Evolutionary conservation across 78 protist species (phyloP), one percentile per base, ranked within the genome.

Genomic region (Anaeramoeba flamelloides): DNA sequence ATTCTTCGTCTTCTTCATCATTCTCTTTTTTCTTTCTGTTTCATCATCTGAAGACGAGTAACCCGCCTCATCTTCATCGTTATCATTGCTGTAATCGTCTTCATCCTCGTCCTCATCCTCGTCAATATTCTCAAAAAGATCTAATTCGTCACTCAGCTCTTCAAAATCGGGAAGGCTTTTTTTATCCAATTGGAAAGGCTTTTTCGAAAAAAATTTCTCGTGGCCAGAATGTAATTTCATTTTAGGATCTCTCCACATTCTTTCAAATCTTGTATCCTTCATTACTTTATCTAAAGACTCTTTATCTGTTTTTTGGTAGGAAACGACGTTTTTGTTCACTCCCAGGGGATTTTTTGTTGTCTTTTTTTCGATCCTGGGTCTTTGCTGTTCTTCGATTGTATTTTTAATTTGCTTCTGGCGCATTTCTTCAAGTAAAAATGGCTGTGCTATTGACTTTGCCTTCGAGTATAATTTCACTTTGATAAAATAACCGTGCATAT

Each of bases 401-500:
- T 83, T 65, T 83, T 86, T 17, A 3, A 91, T 30, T 26, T 0
- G 30, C 40, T 80, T 36, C 78, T 77, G 39, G 22, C 88, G 65
- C 74, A 75, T 78, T 36, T 84, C 82, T 38, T 88, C 87, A 83
- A 87, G 90, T 3, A 75, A 89, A n/a, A 81, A 78, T 12, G 91
- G 93, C 33, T 91, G 69, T 4, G 39, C 74, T 34, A 83, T 74
- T 0, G 88, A 22, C n/a, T n/a, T 77, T 39, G 89, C 86, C 81
- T 81, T 31, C 22, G 36, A 34, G 75, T 77, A 77, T 36, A 79
- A 65, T 40, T 26, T 77, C 0, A 38, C n/a, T 53, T 94, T 93
- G 41, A 95, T 81, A 80, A 85, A 93, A 87, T 39, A 93, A 32
- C 98, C 97, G 85, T 96, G 97, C 96, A 96, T 90, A 87, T 91